A percentile compares a stretch with the other conserved stretches of the same genome.
Evolutionary conservation across 768 basidiomycete species (phyloP).

Genomic region (Suillus tomentosus): DNA sequence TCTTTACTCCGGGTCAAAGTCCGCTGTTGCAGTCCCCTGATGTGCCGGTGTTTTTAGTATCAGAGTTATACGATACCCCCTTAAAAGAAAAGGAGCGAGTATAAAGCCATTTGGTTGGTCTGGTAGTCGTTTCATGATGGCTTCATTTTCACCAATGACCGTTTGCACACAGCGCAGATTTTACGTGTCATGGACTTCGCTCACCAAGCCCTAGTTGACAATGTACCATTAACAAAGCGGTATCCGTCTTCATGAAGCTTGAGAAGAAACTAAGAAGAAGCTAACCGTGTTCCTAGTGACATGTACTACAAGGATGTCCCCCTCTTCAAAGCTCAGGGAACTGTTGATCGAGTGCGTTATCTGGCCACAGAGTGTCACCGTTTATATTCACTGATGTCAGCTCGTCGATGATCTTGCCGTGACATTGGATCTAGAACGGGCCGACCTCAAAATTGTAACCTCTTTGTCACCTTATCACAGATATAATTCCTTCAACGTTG

Average conservation of each 20-base stretch:
- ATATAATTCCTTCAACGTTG: conserved; percentile 13
- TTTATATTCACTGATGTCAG: conserved; percentile 40
- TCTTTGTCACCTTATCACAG: neutral
- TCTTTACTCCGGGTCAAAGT: neutral
- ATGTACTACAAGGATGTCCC: conserved; percentile 84
- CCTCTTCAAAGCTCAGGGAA: conserved; percentile 76
- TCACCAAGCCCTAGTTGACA: conserved; percentile 64
- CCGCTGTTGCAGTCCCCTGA: neutral
- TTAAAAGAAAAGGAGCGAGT: conserved; percentile 37
- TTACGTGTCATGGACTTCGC: conserved; percentile 65
- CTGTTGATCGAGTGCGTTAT: conserved; percentile 69
- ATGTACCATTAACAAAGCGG: conserved; percentile 67
- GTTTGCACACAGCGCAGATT: conserved; percentile 55
- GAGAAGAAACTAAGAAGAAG: conserved; percentile 12
- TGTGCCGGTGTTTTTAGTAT: neutral
- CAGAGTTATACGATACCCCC: conserved; percentile 40
- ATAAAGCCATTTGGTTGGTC: conserved; percentile 43
- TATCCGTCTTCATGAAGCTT: conserved; percentile 24
- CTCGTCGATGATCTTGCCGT: conserved; percentile 90
- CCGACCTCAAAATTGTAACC: conserved; percentile 76
- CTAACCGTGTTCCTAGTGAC: conserved; percentile 52
- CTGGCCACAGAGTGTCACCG: neutral
- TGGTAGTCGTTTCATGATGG: neutral
- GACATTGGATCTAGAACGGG: conserved; percentile 70
- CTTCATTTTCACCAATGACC: neutral